Percentiles rank a stretch among this genome's conserved stretches.
These are phyloP conservation scores for Mentha longifolia DNA, from an alignment of 257 asterid genomes.

Conservation along the genomic window DNA sequence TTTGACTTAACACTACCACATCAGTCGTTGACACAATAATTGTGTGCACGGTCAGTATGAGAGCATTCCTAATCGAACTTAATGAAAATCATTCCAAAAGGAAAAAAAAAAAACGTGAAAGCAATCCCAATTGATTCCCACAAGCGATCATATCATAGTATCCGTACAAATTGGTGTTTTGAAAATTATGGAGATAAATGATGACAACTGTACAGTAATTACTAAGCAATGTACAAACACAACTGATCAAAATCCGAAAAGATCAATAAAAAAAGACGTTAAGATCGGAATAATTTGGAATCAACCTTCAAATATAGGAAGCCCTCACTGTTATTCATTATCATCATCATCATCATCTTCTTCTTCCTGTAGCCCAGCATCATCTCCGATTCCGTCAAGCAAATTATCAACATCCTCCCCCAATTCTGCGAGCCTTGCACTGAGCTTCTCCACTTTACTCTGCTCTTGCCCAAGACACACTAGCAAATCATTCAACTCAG, in stretches of 20 bases:
- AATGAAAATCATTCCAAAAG: too few species aligned
- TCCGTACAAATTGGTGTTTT: background rate
- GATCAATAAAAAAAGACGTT: background rate
- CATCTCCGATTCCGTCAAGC: constrained; percentile 79
- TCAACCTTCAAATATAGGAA: background rate
- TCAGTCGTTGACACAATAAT: too few species aligned
- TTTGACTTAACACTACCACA: too few species aligned
- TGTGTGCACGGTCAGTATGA: too few species aligned
- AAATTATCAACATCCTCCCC: constrained; percentile 80
- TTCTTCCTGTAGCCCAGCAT: constrained; percentile 54
- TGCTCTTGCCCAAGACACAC: constrained; percentile 99
- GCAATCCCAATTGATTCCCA: too few species aligned
- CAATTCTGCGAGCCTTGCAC: constrained; percentile 64
- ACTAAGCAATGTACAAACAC: constrained; percentile 33
- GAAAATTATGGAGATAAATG: constrained; percentile 22
- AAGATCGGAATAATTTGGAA: constrained; percentile 10
- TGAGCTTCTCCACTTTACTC: constrained; percentile 87
- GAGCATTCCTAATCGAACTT: too few species aligned
- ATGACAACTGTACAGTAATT: constrained; percentile 13
- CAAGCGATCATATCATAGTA: background rate
- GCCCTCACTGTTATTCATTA: constrained; percentile 56
- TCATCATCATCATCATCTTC: constrained; percentile 65
- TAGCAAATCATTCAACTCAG: constrained; percentile 76
- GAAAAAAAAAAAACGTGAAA: background rate
- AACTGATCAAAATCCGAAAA: background rate